Conservation (phyloP, 768 basidiomycete genomes). For the Sporobolomyces pararoseus region DNA sequence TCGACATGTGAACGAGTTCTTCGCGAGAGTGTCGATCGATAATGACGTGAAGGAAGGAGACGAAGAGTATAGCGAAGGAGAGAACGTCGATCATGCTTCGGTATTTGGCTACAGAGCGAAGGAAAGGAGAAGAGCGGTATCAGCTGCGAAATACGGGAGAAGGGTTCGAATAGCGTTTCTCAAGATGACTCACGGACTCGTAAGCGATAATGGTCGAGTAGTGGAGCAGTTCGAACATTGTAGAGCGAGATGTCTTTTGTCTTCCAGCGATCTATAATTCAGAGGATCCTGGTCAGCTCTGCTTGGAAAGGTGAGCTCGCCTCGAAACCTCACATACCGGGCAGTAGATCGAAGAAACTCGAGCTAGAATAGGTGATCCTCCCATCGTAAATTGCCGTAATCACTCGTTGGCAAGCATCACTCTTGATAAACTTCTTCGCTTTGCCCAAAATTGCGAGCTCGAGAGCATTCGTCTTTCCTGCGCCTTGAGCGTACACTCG, state of each 20-base stretch:
- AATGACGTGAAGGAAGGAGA: conserved; percentile 40
- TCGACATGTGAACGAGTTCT: conserved; percentile 20
- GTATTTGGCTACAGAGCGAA: conserved; percentile 20
- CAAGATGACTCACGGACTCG: conserved; percentile 12
- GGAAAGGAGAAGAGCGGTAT: background rate
- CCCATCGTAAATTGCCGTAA: conserved; percentile 50
- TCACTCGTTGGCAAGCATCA: conserved; percentile 34
- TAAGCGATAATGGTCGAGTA: conserved; percentile 44
- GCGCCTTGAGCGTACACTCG: conserved; percentile 35
- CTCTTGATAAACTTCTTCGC: conserved; percentile 48
- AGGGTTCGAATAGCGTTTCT: background rate
- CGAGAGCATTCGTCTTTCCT: conserved; percentile 38
- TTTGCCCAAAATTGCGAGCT: conserved; percentile 37
- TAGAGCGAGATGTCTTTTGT: conserved; percentile 51
- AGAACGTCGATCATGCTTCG: conserved; percentile 32
- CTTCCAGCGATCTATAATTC: conserved; percentile 51
- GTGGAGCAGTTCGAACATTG: conserved; percentile 51
- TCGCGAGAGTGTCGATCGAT: conserved; percentile 31
- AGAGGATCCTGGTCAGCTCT: too few relatives aligned
- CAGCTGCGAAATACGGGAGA: background rate
- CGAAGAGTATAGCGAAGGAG: conserved; percentile 38
- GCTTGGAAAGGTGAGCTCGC: too few relatives aligned
- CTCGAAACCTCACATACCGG: too few relatives aligned
- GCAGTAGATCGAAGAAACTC: conserved; percentile 45
- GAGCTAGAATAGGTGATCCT: conserved; percentile 51